Conservation (phyloP, 2,329 filamentous ascomycete species). For the Fusarium tricinctum region DNA sequence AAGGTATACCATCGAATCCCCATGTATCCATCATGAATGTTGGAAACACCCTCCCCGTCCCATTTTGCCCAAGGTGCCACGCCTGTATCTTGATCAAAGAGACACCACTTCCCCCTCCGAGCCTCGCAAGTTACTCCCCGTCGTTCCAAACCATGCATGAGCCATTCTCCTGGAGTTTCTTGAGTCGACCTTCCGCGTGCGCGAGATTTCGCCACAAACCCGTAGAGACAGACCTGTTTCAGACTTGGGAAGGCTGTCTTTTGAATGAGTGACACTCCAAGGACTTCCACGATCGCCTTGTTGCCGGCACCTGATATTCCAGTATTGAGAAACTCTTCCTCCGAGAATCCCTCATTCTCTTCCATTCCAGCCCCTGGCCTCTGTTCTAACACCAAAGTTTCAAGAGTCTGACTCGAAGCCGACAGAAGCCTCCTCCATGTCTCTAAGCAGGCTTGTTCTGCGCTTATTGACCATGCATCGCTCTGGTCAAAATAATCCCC, state of each 20-base stretch:
- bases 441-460: constrained; percentile 3
- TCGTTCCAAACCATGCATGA: background rate
- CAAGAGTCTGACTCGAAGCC: constrained; percentile 4
- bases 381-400: constrained; percentile 35
- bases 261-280: background rate
- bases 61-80: constrained; percentile 13
- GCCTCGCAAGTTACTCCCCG: constrained; percentile 5
- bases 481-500: constrained; percentile 24
- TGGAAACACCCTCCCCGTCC: constrained; percentile 9
- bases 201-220: constrained; percentile 1
- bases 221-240: constrained; percentile 20
- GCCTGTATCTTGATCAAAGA: constrained; percentile 21
- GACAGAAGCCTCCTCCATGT: constrained; percentile 13
- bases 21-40: constrained; percentile 24
- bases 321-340: constrained; percentile 24
- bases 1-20: constrained; percentile 12
- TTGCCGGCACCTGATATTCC: constrained; percentile 7
- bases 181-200: background rate
- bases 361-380: constrained; percentile 17
- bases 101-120: constrained; percentile 19
- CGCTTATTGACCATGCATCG: constrained; percentile 17
- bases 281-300: background rate
- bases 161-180: constrained; percentile 1
- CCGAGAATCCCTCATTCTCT: constrained; percentile 20
- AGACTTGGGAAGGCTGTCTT: background rate